Percentiles rank a stretch among this genome's conserved stretches.
Evolutionary conservation across 306 rosid species (phyloP).

Genomic region (Comarum palustre): DNA sequence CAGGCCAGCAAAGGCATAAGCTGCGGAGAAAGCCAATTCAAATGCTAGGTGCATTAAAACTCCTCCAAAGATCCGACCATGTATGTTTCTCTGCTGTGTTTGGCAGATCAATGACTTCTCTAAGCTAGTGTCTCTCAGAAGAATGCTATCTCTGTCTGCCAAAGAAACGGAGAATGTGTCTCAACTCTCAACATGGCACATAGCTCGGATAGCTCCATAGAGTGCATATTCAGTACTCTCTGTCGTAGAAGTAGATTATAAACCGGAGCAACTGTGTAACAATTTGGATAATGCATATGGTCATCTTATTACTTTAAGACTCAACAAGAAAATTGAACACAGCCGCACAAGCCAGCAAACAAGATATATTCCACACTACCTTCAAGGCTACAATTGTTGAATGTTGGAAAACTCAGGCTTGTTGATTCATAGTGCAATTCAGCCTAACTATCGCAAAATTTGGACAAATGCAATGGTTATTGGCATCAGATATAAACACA

Average conservation of each 20-base stretch:
- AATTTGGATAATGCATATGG: not conserved
- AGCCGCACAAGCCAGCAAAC: not conserved
- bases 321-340: not conserved
- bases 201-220: not conserved
- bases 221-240: not conserved
- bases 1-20: constrained; percentile 87
- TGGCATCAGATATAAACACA: not conserved
- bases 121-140: constrained; percentile 69
- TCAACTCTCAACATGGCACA: not conserved
- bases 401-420: not conserved
- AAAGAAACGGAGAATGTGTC: constrained; percentile 5
- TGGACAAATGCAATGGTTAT: not conserved
- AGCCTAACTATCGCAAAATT: not conserved
- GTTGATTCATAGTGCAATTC: not conserved
- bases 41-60: constrained; percentile 93
- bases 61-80: constrained; percentile 96
- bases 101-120: constrained; percentile 88
- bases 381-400: not conserved
- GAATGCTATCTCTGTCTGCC: constrained; percentile 91
- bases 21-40: constrained; percentile 90
- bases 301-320: not conserved
- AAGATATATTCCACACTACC: not conserved
- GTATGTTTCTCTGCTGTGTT: constrained; percentile 95
- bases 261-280: not conserved
- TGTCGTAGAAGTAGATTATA: not conserved